phyloP scores from a whole-genome alignment of 2,329 filamentous ascomycete species.

The Ophiostoma sp. region DNA sequence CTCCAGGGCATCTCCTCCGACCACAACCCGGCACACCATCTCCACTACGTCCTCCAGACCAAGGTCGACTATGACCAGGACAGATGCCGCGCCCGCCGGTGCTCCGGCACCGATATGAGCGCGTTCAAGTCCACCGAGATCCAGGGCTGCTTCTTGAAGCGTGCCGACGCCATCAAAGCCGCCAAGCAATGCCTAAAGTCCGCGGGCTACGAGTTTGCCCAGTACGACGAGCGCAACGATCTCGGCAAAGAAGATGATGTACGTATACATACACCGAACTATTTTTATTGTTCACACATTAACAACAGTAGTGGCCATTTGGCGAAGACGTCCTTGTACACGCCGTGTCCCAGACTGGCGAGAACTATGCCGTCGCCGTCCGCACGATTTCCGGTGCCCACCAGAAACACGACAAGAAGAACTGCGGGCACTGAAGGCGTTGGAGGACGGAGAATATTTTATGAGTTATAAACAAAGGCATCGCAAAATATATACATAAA shows the following conservation, averaged over 20 bases:
- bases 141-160: slow-evolving; percentile 41
- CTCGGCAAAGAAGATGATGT: slow-evolving; percentile 13
- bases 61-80: slow-evolving; percentile 45
- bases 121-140: slow-evolving; percentile 41
- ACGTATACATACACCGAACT: neutral
- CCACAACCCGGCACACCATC: slow-evolving; percentile 32
- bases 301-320: slow-evolving; percentile 43
- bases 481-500: too few species aligned
- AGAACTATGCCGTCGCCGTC: slow-evolving; percentile 44
- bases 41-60: slow-evolving; percentile 47
- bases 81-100: slow-evolving; percentile 32
- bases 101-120: slow-evolving; percentile 21
- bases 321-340: slow-evolving; percentile 47
- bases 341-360: slow-evolving; percentile 44
- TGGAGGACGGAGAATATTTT: neutral
- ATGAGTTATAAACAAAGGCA: neutral
- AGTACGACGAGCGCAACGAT: slow-evolving; percentile 40
- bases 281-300: neutral
- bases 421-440: neutral
- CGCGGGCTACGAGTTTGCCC: slow-evolving; percentile 33
- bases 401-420: slow-evolving; percentile 31
- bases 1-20: slow-evolving; percentile 30
- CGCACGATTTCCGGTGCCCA: slow-evolving; percentile 37
- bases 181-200: slow-evolving; percentile 39
- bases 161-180: slow-evolving; percentile 38